Conservation (phyloP, 768 basidiomycete genomes). For the Boletus rubroflammeus region DNA sequence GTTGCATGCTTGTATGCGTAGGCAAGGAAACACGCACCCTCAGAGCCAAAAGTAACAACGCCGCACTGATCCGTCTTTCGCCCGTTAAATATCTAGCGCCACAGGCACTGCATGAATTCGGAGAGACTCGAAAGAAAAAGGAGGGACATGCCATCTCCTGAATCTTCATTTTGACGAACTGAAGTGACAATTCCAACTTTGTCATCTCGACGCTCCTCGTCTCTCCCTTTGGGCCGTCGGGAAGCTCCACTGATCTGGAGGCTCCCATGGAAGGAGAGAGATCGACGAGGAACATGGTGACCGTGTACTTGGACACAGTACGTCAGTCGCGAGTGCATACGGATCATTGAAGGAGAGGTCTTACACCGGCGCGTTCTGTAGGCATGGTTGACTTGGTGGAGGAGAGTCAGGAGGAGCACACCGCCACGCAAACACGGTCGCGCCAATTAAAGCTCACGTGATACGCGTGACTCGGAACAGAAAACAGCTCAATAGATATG, state of each 20-base stretch:
- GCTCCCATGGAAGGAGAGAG: constrained; percentile 82
- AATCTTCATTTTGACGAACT: constrained; percentile 86
- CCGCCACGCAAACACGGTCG: constrained; percentile 23
- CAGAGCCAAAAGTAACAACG: constrained; percentile 83
- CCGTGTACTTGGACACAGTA: constrained; percentile 57
- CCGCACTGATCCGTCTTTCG: constrained; percentile 94
- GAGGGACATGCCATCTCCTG: constrained; percentile 75
- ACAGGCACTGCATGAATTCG: not conserved
- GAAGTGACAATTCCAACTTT: constrained; percentile 77
- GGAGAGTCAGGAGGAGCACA: constrained; percentile 15
- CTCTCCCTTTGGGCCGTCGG: constrained; percentile 51
- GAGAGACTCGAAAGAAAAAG: not conserved
- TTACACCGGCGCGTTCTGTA: constrained; percentile 76
- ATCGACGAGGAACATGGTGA: constrained; percentile 88
- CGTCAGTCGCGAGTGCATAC: not conserved
- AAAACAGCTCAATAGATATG: no score
- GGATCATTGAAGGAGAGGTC: constrained; percentile 18
- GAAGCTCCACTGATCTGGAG: constrained; percentile 51
- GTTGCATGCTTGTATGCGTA: not conserved
- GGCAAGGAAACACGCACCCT: constrained; percentile 40
- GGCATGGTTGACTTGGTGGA: constrained; percentile 48
- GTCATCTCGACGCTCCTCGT: constrained; percentile 55
- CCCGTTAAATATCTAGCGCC: constrained; percentile 75
- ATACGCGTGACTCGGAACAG: constrained; percentile 9
- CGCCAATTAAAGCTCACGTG: constrained; percentile 33